phyloP scores from a whole-genome alignment of 1,139 yeast genomes.

The Hyphopichia khmerensis region DNA sequence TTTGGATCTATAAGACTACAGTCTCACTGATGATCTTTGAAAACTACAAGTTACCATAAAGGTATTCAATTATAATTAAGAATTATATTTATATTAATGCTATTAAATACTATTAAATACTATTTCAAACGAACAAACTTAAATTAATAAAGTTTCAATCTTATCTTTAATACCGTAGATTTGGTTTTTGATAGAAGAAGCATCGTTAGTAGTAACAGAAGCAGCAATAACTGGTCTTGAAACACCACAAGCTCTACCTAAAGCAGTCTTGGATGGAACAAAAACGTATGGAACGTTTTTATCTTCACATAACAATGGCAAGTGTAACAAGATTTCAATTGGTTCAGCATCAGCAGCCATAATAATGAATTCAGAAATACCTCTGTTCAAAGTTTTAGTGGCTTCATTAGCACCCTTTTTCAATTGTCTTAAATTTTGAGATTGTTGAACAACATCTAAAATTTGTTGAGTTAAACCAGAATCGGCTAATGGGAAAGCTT shows the following conservation, averaged over 20 bases:
- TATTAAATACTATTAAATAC: not conserved
- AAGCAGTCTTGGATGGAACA: slow-evolving; percentile 97
- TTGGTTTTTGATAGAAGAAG: slow-evolving; percentile 96
- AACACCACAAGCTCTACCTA: slow-evolving; percentile 99
- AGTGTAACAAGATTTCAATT: slow-evolving; percentile 94
- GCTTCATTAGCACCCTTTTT: slow-evolving; percentile 99
- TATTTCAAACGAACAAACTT: too few species aligned
- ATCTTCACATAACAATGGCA: slow-evolving; percentile 97
- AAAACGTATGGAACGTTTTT: slow-evolving; percentile 99
- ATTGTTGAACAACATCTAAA: slow-evolving; percentile 96
- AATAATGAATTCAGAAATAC: slow-evolving; percentile 98
- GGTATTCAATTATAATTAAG: too few species aligned
- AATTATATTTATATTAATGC: not conserved
- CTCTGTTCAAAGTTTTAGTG: slow-evolving; percentile 99
- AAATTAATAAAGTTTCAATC: slow-evolving; percentile 96
- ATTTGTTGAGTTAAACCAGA: slow-evolving; percentile 94
- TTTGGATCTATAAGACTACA: too few species aligned
- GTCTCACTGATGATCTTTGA: too few species aligned
- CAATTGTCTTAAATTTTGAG: slow-evolving; percentile 96
- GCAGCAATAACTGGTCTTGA: slow-evolving; percentile 99
- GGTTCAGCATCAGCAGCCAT: slow-evolving; percentile 99
- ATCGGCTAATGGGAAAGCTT: slow-evolving; percentile 98
- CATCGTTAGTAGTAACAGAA: slow-evolving; percentile 96
- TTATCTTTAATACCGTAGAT: slow-evolving; percentile 97
- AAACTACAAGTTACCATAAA: too few species aligned